Conservation (phyloP, 805 yeast species). For the Myxozyma geophila region DNA sequence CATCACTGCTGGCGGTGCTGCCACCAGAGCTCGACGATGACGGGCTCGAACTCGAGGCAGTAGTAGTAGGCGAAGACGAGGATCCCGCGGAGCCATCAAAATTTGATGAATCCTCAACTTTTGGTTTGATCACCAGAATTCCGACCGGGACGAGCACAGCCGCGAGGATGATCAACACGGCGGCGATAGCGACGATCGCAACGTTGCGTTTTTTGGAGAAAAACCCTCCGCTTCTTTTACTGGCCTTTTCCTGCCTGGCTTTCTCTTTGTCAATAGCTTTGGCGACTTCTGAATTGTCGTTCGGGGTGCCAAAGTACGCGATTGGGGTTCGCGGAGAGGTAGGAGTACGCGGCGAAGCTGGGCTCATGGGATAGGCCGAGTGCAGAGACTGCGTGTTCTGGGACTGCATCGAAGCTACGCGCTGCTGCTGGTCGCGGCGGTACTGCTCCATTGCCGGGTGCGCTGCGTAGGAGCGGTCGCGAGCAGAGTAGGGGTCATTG, state of each 20-base stretch:
- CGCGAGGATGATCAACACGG: conserved; percentile 36
- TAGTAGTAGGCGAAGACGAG: neutral
- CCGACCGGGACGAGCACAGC: conserved; percentile 44
- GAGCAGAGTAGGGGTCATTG: conserved; percentile 10
- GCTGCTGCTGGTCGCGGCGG: conserved; percentile 10
- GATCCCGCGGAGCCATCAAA: neutral
- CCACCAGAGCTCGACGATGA: conserved; percentile 10
- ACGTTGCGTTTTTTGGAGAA: conserved; percentile 17
- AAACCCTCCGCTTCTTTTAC: neutral
- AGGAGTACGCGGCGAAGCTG: neutral
- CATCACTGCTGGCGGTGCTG: conserved; percentile 10
- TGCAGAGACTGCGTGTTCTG: neutral
- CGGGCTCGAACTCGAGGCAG: conserved; percentile 8
- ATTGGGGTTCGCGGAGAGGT: neutral
- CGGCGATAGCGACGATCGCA: conserved; percentile 10
- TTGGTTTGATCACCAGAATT: conserved; percentile 37
- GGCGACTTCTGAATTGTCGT: neutral
- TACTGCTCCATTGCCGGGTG: conserved; percentile 13
- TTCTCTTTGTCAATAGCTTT: neutral
- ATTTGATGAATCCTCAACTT: neutral
- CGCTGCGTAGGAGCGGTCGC: conserved; percentile 1
- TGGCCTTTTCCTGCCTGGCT: no score
- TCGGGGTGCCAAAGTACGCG: conserved; percentile 5
- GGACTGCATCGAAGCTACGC: conserved; percentile 1
- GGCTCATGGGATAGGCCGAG: neutral